Evolutionary conservation across 306 rosid genomes (phyloP).

Genomic region (Glycine latifolia): DNA sequence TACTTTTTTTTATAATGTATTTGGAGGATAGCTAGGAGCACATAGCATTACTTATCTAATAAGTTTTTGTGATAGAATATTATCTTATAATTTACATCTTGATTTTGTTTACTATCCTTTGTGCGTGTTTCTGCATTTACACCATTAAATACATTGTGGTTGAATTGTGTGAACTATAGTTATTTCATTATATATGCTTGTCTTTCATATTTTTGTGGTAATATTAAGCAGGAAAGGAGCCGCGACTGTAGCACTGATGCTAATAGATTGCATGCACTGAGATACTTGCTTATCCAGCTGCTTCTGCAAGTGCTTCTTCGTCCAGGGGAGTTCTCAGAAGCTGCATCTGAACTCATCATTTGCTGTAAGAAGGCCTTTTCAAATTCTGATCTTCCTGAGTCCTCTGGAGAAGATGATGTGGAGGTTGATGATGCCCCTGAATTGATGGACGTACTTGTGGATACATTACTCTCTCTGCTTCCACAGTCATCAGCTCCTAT

Average conservation of each 20-base stretch:
- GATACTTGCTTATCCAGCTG: slow-evolving; percentile 90
- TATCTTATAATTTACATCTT: neutral
- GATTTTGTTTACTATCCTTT: too few relatives aligned
- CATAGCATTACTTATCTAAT: too few relatives aligned
- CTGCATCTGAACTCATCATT: slow-evolving; percentile 82
- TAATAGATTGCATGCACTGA: slow-evolving; percentile 72
- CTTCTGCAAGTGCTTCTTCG: slow-evolving; percentile 87
- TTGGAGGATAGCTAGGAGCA: too few relatives aligned
- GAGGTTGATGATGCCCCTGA: slow-evolving; percentile 73
- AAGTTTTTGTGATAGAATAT: neutral
- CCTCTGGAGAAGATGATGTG: slow-evolving; percentile 66
- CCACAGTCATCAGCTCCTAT: slow-evolving; percentile 89
- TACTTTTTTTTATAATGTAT: neutral
- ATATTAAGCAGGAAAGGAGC: slow-evolving; percentile 75
- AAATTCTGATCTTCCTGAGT: slow-evolving; percentile 65
- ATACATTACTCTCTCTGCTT: slow-evolving; percentile 89
- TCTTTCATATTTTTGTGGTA: slow-evolving; percentile 25
- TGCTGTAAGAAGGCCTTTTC: slow-evolving; percentile 83
- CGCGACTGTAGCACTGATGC: slow-evolving; percentile 57
- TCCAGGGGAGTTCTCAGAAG: slow-evolving; percentile 83
- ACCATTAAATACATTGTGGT: too few relatives aligned
- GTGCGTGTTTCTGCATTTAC: too few relatives aligned
- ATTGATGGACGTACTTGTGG: slow-evolving; percentile 91
- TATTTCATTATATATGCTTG: neutral
- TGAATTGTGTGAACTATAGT: neutral